phyloP scores from a whole-genome alignment of 371 early-diverging fungal species.

The Batkoa obscura region DNA sequence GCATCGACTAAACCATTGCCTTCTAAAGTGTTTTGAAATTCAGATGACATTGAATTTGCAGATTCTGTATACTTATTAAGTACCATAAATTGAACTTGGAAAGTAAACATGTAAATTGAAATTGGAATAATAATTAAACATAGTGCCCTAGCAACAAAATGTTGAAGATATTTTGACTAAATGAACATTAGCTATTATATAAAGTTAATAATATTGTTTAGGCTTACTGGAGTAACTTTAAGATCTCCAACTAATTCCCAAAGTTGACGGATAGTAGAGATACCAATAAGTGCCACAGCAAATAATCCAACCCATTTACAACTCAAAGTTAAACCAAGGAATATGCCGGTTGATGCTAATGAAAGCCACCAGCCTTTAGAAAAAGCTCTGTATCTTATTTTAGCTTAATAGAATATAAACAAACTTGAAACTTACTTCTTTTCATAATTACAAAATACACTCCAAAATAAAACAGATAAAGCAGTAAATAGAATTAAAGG shows the following conservation, averaged over 20 bases:
- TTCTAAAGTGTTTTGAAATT: slow-evolving; percentile 15
- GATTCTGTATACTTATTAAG: slow-evolving; percentile 28
- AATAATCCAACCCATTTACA: slow-evolving; percentile 90
- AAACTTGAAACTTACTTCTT: not conserved
- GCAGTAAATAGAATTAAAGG: slow-evolving; percentile 70
- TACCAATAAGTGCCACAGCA: slow-evolving; percentile 62
- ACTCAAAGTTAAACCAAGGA: slow-evolving; percentile 36
- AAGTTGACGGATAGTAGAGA: slow-evolving; percentile 66
- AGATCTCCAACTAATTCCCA: slow-evolving; percentile 70
- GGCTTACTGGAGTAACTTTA: slow-evolving; percentile 19
- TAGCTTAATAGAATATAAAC: not conserved
- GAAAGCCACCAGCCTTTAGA: slow-evolving; percentile 45
- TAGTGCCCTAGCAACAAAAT: slow-evolving; percentile 36
- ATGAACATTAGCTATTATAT: not conserved
- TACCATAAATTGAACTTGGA: slow-evolving; percentile 70
- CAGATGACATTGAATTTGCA: not conserved
- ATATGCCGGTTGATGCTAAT: slow-evolving; percentile 47
- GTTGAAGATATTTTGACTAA: slow-evolving; percentile 9
- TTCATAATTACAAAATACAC: slow-evolving; percentile 40
- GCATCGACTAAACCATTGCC: slow-evolving; percentile 12
- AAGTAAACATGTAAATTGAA: slow-evolving; percentile 54
- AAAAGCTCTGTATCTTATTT: slow-evolving; percentile 23
- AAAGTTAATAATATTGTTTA: not conserved
- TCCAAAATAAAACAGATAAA: slow-evolving; percentile 51
- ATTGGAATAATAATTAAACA: slow-evolving; percentile 65